Percentiles rank a stretch among this genome's conserved stretches.
Evolutionary conservation across 2,329 filamentous ascomycete species (phyloP).

Genomic region (Ophiostoma piceae): DNA sequence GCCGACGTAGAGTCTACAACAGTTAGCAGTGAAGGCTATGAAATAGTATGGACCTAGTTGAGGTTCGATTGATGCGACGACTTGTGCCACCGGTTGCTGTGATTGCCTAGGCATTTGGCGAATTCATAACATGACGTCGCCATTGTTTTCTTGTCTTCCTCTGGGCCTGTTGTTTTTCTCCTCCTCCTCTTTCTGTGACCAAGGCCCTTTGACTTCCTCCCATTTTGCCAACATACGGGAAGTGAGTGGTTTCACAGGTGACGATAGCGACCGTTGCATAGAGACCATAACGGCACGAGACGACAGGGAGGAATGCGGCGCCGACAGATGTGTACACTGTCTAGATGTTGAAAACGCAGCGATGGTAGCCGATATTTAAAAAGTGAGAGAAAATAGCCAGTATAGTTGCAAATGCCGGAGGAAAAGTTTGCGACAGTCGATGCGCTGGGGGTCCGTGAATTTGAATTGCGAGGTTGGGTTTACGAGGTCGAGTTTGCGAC

Average conservation of each 20-base stretch:
- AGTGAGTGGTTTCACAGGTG: conserved; percentile 54
- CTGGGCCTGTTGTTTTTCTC: too few species aligned
- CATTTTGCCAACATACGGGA: conserved; percentile 31
- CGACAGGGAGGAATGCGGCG: background rate
- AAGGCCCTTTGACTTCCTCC: background rate
- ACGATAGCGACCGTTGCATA: conserved; percentile 59
- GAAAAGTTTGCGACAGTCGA: background rate
- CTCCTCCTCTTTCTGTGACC: background rate
- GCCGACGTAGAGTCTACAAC: conserved; percentile 47
- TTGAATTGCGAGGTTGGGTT: background rate
- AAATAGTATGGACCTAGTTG: too few species aligned
- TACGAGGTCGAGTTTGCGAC: conserved; percentile 7
- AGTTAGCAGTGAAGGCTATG: background rate
- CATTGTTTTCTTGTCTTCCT: background rate
- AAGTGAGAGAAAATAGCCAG: background rate
- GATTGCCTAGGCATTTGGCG: background rate
- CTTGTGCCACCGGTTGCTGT: conserved; percentile 1
- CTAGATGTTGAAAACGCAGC: background rate
- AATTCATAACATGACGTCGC: background rate
- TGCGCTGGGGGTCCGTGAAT: background rate
- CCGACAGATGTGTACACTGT: background rate
- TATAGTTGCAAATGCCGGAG: background rate
- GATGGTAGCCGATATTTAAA: background rate
- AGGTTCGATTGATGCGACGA: background rate
- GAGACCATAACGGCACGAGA: conserved; percentile 47